Percentiles rank a stretch among this genome's conserved stretches.
phyloP scores from a whole-genome alignment of 2,329 filamentous ascomycete species.

The Beauveria caledonica region DNA sequence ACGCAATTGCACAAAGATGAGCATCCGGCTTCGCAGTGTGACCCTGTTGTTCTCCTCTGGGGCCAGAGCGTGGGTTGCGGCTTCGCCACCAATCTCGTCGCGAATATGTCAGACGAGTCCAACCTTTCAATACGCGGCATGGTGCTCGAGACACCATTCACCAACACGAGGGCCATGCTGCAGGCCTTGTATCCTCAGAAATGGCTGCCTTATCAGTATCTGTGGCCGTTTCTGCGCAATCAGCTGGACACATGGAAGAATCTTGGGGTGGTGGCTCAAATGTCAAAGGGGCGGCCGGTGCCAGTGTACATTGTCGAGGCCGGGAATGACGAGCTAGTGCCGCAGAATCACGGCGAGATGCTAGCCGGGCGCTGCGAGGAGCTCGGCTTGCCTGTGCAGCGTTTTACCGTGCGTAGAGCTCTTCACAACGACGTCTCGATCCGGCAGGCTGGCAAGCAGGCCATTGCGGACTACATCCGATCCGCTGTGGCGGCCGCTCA shows the following conservation, averaged over 20 bases:
- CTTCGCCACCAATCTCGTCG: conserved; percentile 56
- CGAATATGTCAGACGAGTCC: conserved; percentile 23
- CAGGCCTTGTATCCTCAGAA: conserved; percentile 65
- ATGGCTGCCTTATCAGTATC: conserved; percentile 70
- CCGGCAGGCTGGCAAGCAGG: conserved; percentile 33
- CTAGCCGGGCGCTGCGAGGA: conserved; percentile 40
- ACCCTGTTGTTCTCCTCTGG: conserved; percentile 53
- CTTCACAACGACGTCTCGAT: conserved; percentile 51
- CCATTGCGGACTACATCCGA: conserved; percentile 36
- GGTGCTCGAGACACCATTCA: conserved; percentile 69
- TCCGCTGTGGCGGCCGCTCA: conserved; percentile 14
- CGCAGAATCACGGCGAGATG: conserved; percentile 37
- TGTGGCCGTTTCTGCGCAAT: conserved; percentile 65
- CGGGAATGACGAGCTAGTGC: conserved; percentile 51
- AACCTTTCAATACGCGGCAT: conserved; percentile 39
- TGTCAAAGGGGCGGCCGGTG: conserved; percentile 13
- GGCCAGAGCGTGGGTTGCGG: conserved; percentile 71
- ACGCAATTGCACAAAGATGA: conserved; percentile 30
- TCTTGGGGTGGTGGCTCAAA: conserved; percentile 32
- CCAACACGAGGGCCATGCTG: conserved; percentile 63
- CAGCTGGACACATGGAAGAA: conserved; percentile 48
- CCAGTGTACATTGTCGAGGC: conserved; percentile 47
- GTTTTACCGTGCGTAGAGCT: conserved; percentile 36
- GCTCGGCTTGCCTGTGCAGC: conserved; percentile 37
- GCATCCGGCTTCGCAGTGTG: conserved; percentile 13